phyloP scores from a whole-genome alignment of 352 stramenopile species.

The Globisporangium viniferum region DNA sequence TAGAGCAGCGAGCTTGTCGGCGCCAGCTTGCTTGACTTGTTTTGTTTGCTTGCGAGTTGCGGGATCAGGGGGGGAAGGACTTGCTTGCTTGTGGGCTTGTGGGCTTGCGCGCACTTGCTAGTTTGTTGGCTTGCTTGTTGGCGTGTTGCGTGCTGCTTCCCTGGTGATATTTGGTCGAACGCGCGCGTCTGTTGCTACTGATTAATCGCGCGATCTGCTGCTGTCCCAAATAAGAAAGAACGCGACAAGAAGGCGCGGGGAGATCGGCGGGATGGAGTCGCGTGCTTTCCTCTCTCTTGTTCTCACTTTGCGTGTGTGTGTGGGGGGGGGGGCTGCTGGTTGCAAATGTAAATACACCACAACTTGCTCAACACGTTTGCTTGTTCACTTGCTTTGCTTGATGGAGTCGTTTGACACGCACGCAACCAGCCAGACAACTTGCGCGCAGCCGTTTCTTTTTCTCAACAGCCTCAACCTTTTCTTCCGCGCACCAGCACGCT shows the following conservation, averaged over 20 bases:
- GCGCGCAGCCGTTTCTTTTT: not conserved
- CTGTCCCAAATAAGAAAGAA: not conserved
- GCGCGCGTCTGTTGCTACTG: not conserved
- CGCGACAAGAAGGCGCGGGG: not conserved
- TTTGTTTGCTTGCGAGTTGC: not conserved
- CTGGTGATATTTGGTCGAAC: not conserved
- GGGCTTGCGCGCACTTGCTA: not conserved
- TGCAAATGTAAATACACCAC: not conserved
- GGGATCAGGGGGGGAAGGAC: not conserved
- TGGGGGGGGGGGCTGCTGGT: not conserved
- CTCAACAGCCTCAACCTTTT: not conserved
- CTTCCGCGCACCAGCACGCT: not conserved
- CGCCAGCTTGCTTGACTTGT: slow-evolving; percentile 3
- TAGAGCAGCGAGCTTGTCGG: not conserved
- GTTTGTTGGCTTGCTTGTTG: not conserved
- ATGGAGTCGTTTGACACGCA: not conserved
- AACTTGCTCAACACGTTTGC: not conserved
- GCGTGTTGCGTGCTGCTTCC: not conserved
- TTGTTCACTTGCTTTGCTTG: not conserved
- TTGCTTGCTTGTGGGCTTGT: not conserved
- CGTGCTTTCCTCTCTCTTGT: not conserved
- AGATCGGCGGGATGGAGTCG: not conserved
- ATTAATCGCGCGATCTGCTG: not conserved
- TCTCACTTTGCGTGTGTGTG: not conserved
- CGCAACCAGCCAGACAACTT: not conserved